Conservation (phyloP, 495 filamentous ascomycete genomes). For the Xylaria telfairii region DNA sequence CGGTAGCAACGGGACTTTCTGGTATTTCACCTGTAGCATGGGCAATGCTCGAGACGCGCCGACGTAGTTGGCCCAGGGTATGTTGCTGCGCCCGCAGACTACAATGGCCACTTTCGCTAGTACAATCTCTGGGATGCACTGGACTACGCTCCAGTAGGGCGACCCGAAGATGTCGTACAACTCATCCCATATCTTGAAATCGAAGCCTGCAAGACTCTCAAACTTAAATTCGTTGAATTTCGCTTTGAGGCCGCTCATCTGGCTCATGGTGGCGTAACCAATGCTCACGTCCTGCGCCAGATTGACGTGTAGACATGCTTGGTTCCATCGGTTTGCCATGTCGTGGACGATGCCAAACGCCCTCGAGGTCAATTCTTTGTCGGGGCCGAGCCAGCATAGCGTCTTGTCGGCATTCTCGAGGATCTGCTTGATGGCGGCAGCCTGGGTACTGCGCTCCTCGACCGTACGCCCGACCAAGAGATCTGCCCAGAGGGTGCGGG, state of each 20-base stretch:
- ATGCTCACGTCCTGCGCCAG: constrained; percentile 17
- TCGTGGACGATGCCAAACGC: constrained; percentile 31
- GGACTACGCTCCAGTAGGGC: constrained; percentile 29
- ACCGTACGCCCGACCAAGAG: constrained; percentile 31
- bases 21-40: constrained; percentile 22
- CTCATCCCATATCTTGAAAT: constrained; percentile 19
- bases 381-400: constrained; percentile 35
- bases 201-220: neutral
- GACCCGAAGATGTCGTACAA: constrained; percentile 31
- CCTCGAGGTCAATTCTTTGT: constrained; percentile 21
- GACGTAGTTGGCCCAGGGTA: constrained; percentile 30
- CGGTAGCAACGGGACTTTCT: neutral
- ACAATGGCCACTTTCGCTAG: constrained; percentile 28
- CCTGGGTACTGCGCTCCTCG: constrained; percentile 33
- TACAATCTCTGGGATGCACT: constrained; percentile 32
- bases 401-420: constrained; percentile 34
- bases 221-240: neutral
- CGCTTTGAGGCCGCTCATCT: constrained; percentile 18
- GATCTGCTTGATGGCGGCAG: constrained; percentile 18
- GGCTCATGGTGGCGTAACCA: constrained; percentile 11
- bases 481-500: constrained; percentile 37
- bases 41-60: constrained; percentile 28
- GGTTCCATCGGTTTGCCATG: constrained; percentile 27
- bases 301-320: constrained; percentile 22
- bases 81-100: constrained; percentile 32